Evolutionary conservation across 2,329 filamentous ascomycete genomes (phyloP), one percentile per base, ranked within the genome.

Genomic region (Mycosphaerelloides madeirae): DNA sequence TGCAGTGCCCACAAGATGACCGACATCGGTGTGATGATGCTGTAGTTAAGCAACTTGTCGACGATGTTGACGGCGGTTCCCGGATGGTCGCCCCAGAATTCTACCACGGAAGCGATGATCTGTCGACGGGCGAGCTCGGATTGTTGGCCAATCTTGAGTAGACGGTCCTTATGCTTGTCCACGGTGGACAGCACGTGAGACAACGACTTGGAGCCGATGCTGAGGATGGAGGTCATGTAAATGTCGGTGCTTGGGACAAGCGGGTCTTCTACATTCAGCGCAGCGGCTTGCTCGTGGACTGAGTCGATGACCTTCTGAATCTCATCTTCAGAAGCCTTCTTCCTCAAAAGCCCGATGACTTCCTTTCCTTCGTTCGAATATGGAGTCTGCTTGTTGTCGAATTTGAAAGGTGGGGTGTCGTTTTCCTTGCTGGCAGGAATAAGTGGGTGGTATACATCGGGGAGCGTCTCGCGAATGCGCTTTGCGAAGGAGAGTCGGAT

Each of bases 21-120:
- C 13, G 83, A 84, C 45, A 82, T 74, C 0, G 93, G 93, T 7
- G 85, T 89, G 29, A 98, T 76, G 57, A 98, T 95, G 12, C 87
- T 90, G 71, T 96, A 98, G 70, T 97, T 98, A 57, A 98, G 83
- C 4, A 98, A 78, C 68, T 97, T 97, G 73, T 97, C 91, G 46
- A 97, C 79, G 58, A 98, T 95, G 57, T 86, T 87, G 55, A 97
- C 80, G 3, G 89, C 93, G 33, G 94, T 84, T 48, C 93, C 93
- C 0, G 91, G 89, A 59, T 98, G 91, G 25, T 91, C 84, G 36
- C 80, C 79, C 93, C 93, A 98, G 72, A 96, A 98, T 31, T 83
- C 77, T 73, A 96, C 87, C 31, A 97, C 89, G 3, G 87, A 87
- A 4, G 84, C 80, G 56, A 97, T 86, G 60, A 98, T 95, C 67